These are phyloP conservation scores for Colletotrichum musae DNA, from an alignment of 2,329 filamentous ascomycete genomes.

Conservation along the genomic window DNA sequence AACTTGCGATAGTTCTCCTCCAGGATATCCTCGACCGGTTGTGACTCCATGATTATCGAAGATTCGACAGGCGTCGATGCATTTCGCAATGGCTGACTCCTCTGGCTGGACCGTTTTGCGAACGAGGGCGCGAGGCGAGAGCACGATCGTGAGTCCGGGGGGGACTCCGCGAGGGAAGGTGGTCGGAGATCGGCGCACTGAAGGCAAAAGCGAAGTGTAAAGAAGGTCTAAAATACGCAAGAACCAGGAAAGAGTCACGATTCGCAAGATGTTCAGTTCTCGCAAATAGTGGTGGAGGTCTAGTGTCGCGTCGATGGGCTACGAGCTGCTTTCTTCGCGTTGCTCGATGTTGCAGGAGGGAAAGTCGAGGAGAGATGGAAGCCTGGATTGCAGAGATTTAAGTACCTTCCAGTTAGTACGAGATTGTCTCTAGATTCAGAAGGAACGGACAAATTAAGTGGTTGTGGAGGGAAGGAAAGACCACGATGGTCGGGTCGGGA, in stretches of 20 bases:
- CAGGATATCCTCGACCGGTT: slow-evolving; percentile 57
- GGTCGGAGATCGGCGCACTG: not conserved
- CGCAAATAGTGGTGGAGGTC: not conserved
- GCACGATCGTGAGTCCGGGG: not conserved
- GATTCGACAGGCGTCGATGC: slow-evolving; percentile 19
- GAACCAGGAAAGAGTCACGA: too few relatives aligned
- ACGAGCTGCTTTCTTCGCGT: not conserved
- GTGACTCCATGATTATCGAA: slow-evolving; percentile 52
- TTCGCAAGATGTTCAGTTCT: too few relatives aligned
- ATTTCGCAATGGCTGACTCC: slow-evolving; percentile 2
- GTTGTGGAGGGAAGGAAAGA: slow-evolving; percentile 17
- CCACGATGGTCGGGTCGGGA: slow-evolving; percentile 10
- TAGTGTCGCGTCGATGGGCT: slow-evolving; percentile 7
- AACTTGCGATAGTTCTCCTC: slow-evolving; percentile 60
- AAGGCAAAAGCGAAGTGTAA: too few relatives aligned
- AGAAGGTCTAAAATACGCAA: too few relatives aligned
- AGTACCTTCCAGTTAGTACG: not conserved
- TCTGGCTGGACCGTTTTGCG: not conserved
- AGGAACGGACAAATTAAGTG: slow-evolving; percentile 1
- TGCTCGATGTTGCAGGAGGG: slow-evolving; percentile 10
- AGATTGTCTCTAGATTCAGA: not conserved
- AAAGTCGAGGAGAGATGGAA: not conserved
- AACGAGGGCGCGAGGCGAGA: not conserved
- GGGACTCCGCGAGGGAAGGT: not conserved
- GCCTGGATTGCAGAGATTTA: not conserved